These are phyloP conservation scores for Leccinum boreale DNA, from an alignment of 768 basidiomycete species.

Conservation along the genomic window DNA sequence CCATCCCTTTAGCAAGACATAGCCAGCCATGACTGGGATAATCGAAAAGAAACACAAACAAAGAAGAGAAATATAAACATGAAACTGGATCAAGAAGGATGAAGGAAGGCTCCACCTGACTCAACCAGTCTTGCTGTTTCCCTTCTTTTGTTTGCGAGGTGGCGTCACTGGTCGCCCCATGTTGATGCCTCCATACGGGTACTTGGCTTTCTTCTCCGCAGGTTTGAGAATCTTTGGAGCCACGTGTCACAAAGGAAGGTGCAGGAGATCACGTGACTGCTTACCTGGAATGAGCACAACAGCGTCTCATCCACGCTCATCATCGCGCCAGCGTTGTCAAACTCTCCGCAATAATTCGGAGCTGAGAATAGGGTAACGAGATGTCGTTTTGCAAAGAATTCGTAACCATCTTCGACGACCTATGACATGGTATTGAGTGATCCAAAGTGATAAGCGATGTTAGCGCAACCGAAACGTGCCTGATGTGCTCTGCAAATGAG, in stretches of 20 bases:
- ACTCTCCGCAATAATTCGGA: slow-evolving; percentile 93
- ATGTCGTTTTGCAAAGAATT: slow-evolving; percentile 98
- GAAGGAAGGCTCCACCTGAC: slow-evolving; percentile 24
- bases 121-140: slow-evolving; percentile 70
- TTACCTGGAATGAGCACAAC: slow-evolving; percentile 95
- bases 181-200: slow-evolving; percentile 84
- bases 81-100: slow-evolving; percentile 27
- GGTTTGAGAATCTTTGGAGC: slow-evolving; percentile 87
- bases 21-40: slow-evolving; percentile 24
- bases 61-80: slow-evolving; percentile 32
- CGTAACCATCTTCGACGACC: slow-evolving; percentile 99
- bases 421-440: slow-evolving; percentile 27
- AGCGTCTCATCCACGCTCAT: slow-evolving; percentile 99
- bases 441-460: slow-evolving; percentile 1
- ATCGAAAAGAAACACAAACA: slow-evolving; percentile 23
- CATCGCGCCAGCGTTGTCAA: slow-evolving; percentile 99
- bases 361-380: slow-evolving; percentile 96
- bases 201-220: slow-evolving; percentile 97
- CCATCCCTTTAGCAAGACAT: slow-evolving; percentile 27
- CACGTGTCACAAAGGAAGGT: background rate
- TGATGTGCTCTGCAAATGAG: slow-evolving; percentile 98
- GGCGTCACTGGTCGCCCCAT: slow-evolving; percentile 90
- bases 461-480: slow-evolving; percentile 43
- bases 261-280: slow-evolving; percentile 20
- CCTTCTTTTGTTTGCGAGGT: slow-evolving; percentile 97